phyloP scores from a whole-genome alignment of 2,329 filamentous ascomycete species.

The Cladophialophora exuberans region DNA sequence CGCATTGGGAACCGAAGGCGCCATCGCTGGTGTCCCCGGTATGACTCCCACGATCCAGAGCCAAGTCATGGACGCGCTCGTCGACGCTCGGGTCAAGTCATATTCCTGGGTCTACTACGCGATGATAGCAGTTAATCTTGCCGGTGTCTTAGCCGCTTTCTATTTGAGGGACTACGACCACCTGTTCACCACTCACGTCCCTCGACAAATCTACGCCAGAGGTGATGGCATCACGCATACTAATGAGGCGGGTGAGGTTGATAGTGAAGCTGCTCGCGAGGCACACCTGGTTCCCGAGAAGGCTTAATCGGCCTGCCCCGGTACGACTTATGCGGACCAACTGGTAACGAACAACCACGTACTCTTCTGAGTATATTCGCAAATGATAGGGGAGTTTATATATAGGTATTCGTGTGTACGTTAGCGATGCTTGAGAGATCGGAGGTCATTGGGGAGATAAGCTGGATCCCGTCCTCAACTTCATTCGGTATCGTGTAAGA shows the following conservation, averaged over 20 bases:
- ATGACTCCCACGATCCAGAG: conserved; percentile 26
- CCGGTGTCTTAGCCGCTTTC: conserved; percentile 23
- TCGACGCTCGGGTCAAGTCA: conserved; percentile 24
- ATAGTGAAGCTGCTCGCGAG: too few species aligned
- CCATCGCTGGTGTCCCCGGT: conserved; percentile 29
- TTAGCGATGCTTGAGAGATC: too few species aligned
- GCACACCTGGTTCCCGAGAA: background rate
- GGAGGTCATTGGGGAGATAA: too few species aligned
- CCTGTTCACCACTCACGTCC: conserved; percentile 30
- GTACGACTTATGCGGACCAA: background rate
- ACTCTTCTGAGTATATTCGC: too few species aligned
- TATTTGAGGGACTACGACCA: conserved; percentile 32
- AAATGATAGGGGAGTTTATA: too few species aligned
- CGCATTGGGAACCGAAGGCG: conserved; percentile 18
- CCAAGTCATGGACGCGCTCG: conserved; percentile 17
- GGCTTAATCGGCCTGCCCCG: background rate
- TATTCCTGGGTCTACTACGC: conserved; percentile 35
- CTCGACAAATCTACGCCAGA: background rate
- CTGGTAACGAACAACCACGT: too few species aligned
- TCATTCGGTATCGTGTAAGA: too few species aligned
- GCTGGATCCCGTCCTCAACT: too few species aligned
- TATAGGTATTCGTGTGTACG: too few species aligned
- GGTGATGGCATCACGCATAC: background rate
- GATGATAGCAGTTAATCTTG: conserved; percentile 26
- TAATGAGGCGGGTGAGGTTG: background rate